These are phyloP conservation scores for Aspergillus hortae DNA, from an alignment of 2,329 filamentous ascomycete species.

Conservation along the genomic window DNA sequence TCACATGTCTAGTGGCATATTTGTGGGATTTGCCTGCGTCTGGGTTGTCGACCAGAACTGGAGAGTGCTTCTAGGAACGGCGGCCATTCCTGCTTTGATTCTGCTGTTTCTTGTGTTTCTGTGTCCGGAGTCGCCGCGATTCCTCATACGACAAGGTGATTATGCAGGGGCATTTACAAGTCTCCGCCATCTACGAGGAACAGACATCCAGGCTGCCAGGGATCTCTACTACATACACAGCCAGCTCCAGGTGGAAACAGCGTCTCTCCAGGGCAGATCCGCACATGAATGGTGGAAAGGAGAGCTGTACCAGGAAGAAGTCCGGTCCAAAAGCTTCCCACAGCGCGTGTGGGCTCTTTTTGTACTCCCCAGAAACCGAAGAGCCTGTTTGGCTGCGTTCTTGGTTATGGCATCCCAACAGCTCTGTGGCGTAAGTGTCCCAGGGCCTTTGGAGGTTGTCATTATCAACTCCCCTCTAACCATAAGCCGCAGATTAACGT, in stretches of 20 bases:
- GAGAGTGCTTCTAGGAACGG: slow-evolving; percentile 46
- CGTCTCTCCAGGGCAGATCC: slow-evolving; percentile 1
- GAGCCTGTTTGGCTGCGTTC: slow-evolving; percentile 23
- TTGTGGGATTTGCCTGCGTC: slow-evolving; percentile 13
- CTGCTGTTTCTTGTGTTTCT: slow-evolving; percentile 45
- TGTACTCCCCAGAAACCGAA: slow-evolving; percentile 18
- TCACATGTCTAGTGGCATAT: slow-evolving; percentile 8
- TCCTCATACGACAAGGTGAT: slow-evolving; percentile 31
- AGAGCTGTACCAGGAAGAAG: slow-evolving; percentile 10
- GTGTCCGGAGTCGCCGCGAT: slow-evolving; percentile 41
- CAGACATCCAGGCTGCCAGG: slow-evolving; percentile 31
- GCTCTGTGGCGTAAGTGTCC: slow-evolving; percentile 23
- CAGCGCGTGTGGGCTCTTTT: slow-evolving; percentile 19
- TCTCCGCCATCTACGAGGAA: slow-evolving; percentile 33
- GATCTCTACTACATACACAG: slow-evolving; percentile 34
- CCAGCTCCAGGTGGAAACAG: slow-evolving; percentile 30
- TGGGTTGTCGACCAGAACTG: slow-evolving; percentile 32
- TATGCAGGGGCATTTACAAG: slow-evolving; percentile 29
- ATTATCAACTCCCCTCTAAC: background rate
- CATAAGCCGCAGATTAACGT: slow-evolving; percentile 22
- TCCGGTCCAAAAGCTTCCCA: slow-evolving; percentile 11
- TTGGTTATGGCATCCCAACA: slow-evolving; percentile 30
- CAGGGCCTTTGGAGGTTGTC: background rate
- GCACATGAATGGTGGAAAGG: background rate
- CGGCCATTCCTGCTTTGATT: slow-evolving; percentile 47